Evolutionary conservation across 176 grass and related monocot species (phyloP).

Genomic region (Musa acuminata): DNA sequence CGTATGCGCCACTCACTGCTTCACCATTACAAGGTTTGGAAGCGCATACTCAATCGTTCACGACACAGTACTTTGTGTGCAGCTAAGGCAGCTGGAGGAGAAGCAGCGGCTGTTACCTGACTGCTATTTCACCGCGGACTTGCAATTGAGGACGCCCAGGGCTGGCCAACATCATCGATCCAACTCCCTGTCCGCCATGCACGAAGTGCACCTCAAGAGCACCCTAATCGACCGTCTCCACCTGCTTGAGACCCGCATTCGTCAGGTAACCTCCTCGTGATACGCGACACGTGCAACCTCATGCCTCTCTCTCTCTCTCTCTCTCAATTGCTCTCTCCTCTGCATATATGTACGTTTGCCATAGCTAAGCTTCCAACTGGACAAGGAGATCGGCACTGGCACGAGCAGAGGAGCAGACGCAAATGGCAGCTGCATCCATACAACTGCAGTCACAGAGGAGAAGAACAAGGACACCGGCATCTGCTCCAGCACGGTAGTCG

Average conservation of each 20-base stretch:
- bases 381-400: background rate
- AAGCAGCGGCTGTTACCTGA: background rate
- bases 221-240: constrained; percentile 18
- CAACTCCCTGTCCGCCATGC: constrained; percentile 14
- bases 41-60: too few species aligned
- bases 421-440: background rate
- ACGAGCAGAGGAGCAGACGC: background rate
- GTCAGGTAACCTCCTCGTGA: background rate
- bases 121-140: constrained; percentile 11
- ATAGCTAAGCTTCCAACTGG: constrained; percentile 12
- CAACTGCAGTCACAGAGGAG: background rate
- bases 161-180: background rate
- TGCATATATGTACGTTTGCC: background rate
- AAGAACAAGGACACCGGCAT: background rate
- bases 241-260: constrained; percentile 20
- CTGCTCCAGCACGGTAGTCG: background rate
- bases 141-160: background rate
- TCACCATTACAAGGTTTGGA: too few species aligned
- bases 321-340: too few species aligned
- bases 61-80: background rate
- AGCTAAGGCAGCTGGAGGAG: constrained; percentile 23
- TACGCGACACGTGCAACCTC: background rate
- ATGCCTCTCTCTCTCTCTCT: background rate
- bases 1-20: background rate
- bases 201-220: constrained; percentile 9